phyloP scores from a whole-genome alignment of 2,329 filamentous ascomycete genomes.

The Macrophomina pseudophaseolina region DNA sequence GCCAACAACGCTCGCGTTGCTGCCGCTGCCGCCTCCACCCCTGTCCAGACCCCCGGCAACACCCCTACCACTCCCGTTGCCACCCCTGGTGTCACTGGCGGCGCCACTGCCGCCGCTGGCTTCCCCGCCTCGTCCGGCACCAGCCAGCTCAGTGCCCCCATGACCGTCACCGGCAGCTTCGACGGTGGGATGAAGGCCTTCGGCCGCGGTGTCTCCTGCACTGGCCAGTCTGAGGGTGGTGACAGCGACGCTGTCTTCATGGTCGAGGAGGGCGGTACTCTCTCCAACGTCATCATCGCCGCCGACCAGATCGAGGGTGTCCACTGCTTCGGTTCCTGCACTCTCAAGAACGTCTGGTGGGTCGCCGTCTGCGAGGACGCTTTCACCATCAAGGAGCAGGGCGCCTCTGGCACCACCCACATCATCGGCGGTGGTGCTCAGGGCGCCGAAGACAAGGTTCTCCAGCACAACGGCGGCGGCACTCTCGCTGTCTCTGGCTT shows the following conservation, averaged over 20 bases:
- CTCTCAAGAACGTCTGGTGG: slow-evolving; percentile 45
- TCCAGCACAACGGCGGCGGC: slow-evolving; percentile 42
- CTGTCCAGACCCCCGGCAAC: slow-evolving; percentile 10
- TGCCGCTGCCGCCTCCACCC: neutral
- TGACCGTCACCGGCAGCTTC: slow-evolving; percentile 26
- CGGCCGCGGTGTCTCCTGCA: slow-evolving; percentile 27
- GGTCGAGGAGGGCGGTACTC: slow-evolving; percentile 39
- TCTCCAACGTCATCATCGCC: slow-evolving; percentile 58
- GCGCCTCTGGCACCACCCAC: slow-evolving; percentile 32
- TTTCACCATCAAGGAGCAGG: slow-evolving; percentile 34
- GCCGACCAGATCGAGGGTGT: slow-evolving; percentile 54
- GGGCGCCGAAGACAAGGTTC: slow-evolving; percentile 38
- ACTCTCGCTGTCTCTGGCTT: slow-evolving; percentile 41
- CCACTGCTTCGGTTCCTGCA: slow-evolving; percentile 57
- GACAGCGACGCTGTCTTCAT: slow-evolving; percentile 27
- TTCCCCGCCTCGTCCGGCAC: slow-evolving; percentile 26
- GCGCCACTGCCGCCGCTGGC: slow-evolving; percentile 12
- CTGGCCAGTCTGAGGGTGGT: slow-evolving; percentile 26
- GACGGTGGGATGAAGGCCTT: slow-evolving; percentile 29
- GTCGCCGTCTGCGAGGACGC: slow-evolving; percentile 47
- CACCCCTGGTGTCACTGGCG: slow-evolving; percentile 20
- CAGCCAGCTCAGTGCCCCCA: slow-evolving; percentile 24
- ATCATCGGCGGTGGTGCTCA: slow-evolving; percentile 39
- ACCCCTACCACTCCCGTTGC: slow-evolving; percentile 9
- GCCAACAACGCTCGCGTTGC: slow-evolving; percentile 12